These are phyloP conservation scores for Fusarium pseudocircinatum DNA, from an alignment of 2,329 filamentous ascomycete genomes.

Conservation along the genomic window DNA sequence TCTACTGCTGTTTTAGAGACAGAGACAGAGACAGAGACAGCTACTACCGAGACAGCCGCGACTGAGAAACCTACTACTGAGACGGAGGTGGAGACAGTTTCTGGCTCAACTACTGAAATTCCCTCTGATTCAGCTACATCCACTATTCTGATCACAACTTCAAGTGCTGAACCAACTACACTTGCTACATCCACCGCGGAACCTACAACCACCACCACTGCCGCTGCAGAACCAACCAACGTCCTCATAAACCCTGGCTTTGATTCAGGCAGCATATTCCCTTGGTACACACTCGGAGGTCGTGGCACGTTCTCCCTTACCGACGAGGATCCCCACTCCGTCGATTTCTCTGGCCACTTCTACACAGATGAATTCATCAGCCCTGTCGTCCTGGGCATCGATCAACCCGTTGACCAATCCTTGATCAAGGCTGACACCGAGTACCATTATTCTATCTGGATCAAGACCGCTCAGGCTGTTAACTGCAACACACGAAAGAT, in stretches of 20 bases:
- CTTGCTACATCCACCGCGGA: not conserved
- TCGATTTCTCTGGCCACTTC: not conserved
- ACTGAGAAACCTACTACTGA: not conserved
- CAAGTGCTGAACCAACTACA: not conserved
- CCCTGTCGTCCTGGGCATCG: not conserved
- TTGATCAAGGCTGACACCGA: not conserved
- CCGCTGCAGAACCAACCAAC: not conserved
- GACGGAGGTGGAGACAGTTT: no score
- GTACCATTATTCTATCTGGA: not conserved
- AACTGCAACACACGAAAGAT: not conserved
- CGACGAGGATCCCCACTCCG: not conserved
- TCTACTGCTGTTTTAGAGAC: not conserved
- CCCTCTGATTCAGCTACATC: not conserved
- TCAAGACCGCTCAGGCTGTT: not conserved
- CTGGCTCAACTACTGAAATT: not conserved
- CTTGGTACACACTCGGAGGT: not conserved
- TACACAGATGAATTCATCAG: not conserved
- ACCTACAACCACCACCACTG: not conserved
- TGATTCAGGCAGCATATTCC: accelerated
- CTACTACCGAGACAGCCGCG: no score
- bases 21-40: not conserved
- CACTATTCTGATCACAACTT: not conserved
- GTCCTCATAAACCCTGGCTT: not conserved
- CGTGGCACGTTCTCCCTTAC: not conserved
- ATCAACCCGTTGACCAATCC: not conserved